These are phyloP conservation scores for Lagenidium sp. DNA, from an alignment of 352 stramenopile genomes.

Conservation along the genomic window DNA sequence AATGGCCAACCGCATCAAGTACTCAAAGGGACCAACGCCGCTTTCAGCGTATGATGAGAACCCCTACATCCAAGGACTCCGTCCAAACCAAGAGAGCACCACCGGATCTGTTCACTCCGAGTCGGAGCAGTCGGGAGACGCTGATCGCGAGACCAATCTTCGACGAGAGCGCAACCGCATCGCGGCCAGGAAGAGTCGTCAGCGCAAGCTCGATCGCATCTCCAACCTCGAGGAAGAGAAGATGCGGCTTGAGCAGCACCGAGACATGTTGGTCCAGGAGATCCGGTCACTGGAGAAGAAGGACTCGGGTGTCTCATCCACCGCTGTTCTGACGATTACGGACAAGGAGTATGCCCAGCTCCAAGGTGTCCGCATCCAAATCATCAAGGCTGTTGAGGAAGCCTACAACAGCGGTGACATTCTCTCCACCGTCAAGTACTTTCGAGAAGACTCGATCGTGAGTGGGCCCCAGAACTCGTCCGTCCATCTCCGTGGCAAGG, in stretches of 20 bases:
- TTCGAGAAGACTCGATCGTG: conserved; percentile 85
- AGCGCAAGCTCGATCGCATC: conserved; percentile 82
- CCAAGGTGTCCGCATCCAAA: conserved; percentile 62
- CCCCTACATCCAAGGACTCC: conserved; percentile 41
- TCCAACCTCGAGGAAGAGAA: conserved; percentile 85
- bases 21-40: conserved; percentile 18
- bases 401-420: conserved; percentile 80
- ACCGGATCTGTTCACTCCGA: conserved; percentile 66
- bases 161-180: conserved; percentile 82
- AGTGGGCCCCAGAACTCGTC: conserved; percentile 80
- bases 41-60: conserved; percentile 53
- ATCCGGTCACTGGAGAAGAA: conserved; percentile 80
- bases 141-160: conserved; percentile 54
- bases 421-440: conserved; percentile 62
- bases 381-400: conserved; percentile 74
- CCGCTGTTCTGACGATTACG: conserved; percentile 54
- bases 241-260: conserved; percentile 78
- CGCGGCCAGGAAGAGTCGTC: conserved; percentile 68
- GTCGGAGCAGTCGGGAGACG: conserved; percentile 53
- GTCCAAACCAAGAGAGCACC: conserved; percentile 26
- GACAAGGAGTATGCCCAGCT: conserved; percentile 75
- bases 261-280: conserved; percentile 80
- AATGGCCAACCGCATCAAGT: conserved; percentile 42
- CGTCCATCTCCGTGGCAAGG: conserved; percentile 70
- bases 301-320: conserved; percentile 34